Evolutionary conservation across 495 filamentous ascomycete genomes (phyloP), one percentile per base, ranked within the genome.

Genomic region (Neurospora tetrasperma): DNA sequence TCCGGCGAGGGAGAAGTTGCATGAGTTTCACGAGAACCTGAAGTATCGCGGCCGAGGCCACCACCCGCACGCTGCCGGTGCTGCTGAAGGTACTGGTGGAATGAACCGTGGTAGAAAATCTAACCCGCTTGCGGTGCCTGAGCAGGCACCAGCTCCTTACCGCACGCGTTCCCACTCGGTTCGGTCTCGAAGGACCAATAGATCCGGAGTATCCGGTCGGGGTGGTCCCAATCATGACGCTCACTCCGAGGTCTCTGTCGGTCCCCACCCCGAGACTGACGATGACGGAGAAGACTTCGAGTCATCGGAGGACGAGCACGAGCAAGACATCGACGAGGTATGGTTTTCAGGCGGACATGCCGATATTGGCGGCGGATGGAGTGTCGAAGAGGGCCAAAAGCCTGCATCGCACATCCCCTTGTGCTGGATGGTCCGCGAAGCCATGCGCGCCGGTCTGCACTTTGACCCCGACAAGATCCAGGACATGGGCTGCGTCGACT

Each of bases 311-410:
- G 90, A 91, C 23, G 85, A 86, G 0, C 80, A 77, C 1, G 85
- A 88, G 27, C 92, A 94, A 74, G 91, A 95, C 76, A 90, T 96
- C 71, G 89, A 92, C 76, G 92, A 94, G 74, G 84, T 94, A 11
- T 96, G 93, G 93, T 96, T 96, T 78, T 86, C 92, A 0, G 93
- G 93, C 46, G 89, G 90, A 42, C 93, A 96, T 76, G 93, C 88
- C 11, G 93, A 96, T 74, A 89, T 96, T 40, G 93, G 93, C 18
- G 93, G 94, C 31, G 93, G 93, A 1, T 97, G 93, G 93, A 89
- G 89, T 71, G 80, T 91, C 5, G 74, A 82, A 0, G 76, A 81
- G 0, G 89, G 85, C 1, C 87, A 90, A 78, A 83, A 85, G 62
- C 80, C 91, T 3, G 84, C 94, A 14, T 92, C 89, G 72, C 92